Base-by-base conservation (phyloP, 257 asterid genomes). In the Coffea eugenioides region DNA sequence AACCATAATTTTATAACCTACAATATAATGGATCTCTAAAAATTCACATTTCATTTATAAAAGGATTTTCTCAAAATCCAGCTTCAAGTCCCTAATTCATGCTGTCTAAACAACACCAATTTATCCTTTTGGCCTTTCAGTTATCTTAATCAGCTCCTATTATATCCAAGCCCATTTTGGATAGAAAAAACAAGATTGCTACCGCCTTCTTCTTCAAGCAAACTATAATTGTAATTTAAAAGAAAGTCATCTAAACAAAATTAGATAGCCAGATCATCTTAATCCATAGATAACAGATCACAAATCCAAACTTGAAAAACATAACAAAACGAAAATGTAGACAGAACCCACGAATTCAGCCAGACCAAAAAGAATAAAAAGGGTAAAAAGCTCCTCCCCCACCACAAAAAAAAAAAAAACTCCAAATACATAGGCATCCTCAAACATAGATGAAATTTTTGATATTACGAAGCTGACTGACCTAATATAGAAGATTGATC, bases 401-500 rank as follows among this genome's bases (percentile, higher is more conserved):
- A 3, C 43, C 31, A 46, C 16, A 45, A 5, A 54, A 78, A 69
- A 41, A 7, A 8, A 27, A 36, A 31, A 36, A 6, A 36, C 15
- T 9, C 5, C 2, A 41, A 69, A 69, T 43, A 43, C 5, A 69
- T 43, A 5, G 10, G n/a, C n/a, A 61, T 6, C 59, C 34, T 15
- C n/a, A 45, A 46, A 71, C 3, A 71, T 8, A 39, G 65, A n/a
- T 11, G 31, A n/a, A 11, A n/a, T 12, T n/a, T 6, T 71, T 71
- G 10, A 71, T 45, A 16, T 41, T 18, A 16, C 0, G 34, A 31
- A 21, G 8, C 49, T 21, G 31, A 21, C 81, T 54, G 23, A 78
- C 81, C 81, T 46, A 25, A 69, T 16, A 78, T 56, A 6, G 76
- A 78, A 16, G 48, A 78, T 41, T 56, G 76, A 56, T 23, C 61